phyloP scores from a whole-genome alignment of 257 asterid genomes.

The Coffea canephora region DNA sequence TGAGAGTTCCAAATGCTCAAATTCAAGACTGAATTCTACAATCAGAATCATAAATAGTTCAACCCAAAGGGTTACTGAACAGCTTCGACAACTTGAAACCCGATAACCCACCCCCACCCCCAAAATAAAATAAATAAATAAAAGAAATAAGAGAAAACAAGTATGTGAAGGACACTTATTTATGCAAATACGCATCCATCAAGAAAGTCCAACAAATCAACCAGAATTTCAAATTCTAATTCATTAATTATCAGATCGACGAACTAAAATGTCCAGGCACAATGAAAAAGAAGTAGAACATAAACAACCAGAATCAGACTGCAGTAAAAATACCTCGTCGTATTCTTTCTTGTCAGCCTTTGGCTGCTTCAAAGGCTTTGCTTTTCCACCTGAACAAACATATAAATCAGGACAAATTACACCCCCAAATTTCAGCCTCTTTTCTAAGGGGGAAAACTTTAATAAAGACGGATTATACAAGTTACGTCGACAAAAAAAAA shows the following conservation, averaged over 20 bases:
- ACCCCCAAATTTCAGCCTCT: background rate
- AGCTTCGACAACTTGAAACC: background rate
- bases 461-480: too few species aligned
- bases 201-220: too few species aligned
- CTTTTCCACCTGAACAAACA: slow-evolving; percentile 33
- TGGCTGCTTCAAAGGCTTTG: slow-evolving; percentile 43
- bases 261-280: background rate
- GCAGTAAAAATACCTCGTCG: slow-evolving; percentile 20
- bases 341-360: slow-evolving; percentile 36
- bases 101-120: too few species aligned
- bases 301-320: too few species aligned
- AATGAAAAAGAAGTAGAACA: background rate
- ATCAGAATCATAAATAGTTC: background rate
- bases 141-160: too few species aligned
- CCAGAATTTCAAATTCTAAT: too few species aligned
- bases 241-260: background rate
- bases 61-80: background rate
- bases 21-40: background rate
- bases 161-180: background rate
- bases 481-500: too few species aligned
- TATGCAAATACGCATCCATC: background rate
- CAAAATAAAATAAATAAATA: too few species aligned
- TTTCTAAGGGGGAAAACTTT: too few species aligned
- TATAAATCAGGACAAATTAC: background rate
- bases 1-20: background rate